These are phyloP conservation scores for Boletus sensibilis DNA, from an alignment of 768 basidiomycete genomes.

Conservation along the genomic window DNA sequence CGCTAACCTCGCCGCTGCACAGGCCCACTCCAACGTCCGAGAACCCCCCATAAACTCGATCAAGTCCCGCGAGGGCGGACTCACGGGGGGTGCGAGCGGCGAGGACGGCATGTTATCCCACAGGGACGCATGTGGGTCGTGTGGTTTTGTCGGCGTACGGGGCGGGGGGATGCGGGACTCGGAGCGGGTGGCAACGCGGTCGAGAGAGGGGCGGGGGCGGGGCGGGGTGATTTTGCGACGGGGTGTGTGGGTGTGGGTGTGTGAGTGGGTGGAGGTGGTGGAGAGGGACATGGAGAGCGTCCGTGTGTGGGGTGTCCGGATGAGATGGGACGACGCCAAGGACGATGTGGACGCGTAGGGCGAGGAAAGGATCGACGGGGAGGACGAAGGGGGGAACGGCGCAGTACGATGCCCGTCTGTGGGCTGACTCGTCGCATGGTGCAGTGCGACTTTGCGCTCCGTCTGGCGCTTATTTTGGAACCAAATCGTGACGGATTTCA, in stretches of 20 bases:
- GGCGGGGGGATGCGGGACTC: constrained; percentile 31
- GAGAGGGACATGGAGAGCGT: constrained; percentile 29
- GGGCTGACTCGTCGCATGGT: constrained; percentile 32
- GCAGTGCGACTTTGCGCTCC: constrained; percentile 54
- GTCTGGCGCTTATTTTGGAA: constrained; percentile 40
- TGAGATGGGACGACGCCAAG: constrained; percentile 26
- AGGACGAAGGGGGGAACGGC: constrained; percentile 20
- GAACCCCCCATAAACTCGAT: constrained; percentile 30
- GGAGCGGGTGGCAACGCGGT: constrained; percentile 31
- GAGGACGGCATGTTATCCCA: constrained; percentile 38
- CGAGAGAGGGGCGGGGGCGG: constrained; percentile 32
- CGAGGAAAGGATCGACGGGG: constrained; percentile 15
- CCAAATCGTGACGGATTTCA: constrained; percentile 37
- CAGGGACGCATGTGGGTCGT: constrained; percentile 25
- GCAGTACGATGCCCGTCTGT: constrained; percentile 16
- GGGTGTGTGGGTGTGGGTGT: constrained; percentile 16
- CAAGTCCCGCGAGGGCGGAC: constrained; percentile 33
- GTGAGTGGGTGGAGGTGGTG: neutral
- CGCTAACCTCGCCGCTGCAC: constrained; percentile 46
- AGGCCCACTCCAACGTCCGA: constrained; percentile 34
- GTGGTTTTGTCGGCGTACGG: constrained; percentile 32
- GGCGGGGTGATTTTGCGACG: constrained; percentile 32
- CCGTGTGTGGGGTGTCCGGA: constrained; percentile 36
- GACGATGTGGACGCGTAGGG: constrained; percentile 24
- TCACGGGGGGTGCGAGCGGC: constrained; percentile 44